Evolutionary conservation across 768 basidiomycete species (phyloP), one percentile per base, ranked within the genome.

Genomic region (Xerocomellus amylosporus): DNA sequence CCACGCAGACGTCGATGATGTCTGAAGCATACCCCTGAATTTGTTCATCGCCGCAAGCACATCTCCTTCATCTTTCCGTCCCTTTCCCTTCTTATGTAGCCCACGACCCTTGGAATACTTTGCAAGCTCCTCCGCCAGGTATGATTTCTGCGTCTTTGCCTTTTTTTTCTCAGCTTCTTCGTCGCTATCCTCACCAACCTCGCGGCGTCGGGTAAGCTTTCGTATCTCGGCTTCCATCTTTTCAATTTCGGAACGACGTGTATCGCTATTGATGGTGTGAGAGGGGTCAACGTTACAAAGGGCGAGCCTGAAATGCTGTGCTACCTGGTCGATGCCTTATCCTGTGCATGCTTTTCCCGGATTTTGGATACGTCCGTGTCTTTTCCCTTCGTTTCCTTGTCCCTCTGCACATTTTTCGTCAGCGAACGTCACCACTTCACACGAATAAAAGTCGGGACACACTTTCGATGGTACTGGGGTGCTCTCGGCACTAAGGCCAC

Each of bases 171-270:
- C 79, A 17, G 80, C 67, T 15, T 70, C 77, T 41, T 91, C 87
- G 31, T 87, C 88, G 61, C 88, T 88, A 40, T 81, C 85, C 24
- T 77, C 78, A 14, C 76, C 75, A 9, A 77, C 76, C 26, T 77
- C 80, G 9, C 79, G 81, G 40, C 77, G 79, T 56, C 85, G 83
- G 28, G 83, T 77, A 8, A 96, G 81, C 57, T 82, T 87, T 24
- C 90, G 86, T 51, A 98, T 88, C 42, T 93, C 89, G 8, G 83
- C 84, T 70, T 98, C 92, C 85, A 98, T 90, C 62, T 81, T 86
- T 61, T 85, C 86, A 47, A 97, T 90, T 67, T 93, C 86, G 8
- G 83, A 76, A 64, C 86, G 82, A 20, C 89, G 87, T 12, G 80
- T 71, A 33, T 78, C 77, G 49, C 88, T 93, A 54, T 5, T 43